Evolutionary conservation across 2,329 filamentous ascomycete species (phyloP).

Genomic region (Phaeosphaeria sp.): DNA sequence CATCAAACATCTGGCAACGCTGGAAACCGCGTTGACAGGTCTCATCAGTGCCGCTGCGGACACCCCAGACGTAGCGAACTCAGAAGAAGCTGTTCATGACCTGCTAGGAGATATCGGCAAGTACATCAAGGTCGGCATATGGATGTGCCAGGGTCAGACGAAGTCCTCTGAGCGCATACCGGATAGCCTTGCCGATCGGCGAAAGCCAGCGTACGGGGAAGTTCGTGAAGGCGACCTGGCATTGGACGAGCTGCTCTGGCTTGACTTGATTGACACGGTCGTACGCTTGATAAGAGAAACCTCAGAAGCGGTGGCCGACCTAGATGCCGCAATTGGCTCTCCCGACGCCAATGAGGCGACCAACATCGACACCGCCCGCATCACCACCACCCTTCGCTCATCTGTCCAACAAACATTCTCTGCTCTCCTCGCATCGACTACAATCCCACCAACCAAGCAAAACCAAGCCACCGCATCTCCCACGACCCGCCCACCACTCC

Average conservation of each 20-base stretch:
- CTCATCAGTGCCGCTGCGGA: constrained; percentile 69
- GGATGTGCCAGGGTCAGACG: constrained; percentile 89
- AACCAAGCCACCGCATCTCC: constrained; percentile 27
- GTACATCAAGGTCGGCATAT: constrained; percentile 91
- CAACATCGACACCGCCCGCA: constrained; percentile 63
- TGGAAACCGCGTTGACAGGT: constrained; percentile 79
- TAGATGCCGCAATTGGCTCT: constrained; percentile 37
- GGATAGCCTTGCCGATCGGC: constrained; percentile 48
- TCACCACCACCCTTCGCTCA: constrained; percentile 73
- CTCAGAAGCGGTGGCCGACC: constrained; percentile 55
- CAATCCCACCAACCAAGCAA: constrained; percentile 31
- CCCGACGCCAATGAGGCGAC: constrained; percentile 55
- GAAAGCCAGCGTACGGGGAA: constrained; percentile 43
- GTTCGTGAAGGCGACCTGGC: constrained; percentile 65
- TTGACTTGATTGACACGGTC: constrained; percentile 68
- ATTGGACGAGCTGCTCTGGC: constrained; percentile 69
- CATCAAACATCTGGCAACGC: constrained; percentile 77
- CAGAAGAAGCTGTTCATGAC: constrained; percentile 73
- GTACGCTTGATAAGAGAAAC: constrained; percentile 61
- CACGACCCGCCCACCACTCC: constrained; percentile 30
- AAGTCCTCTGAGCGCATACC: constrained; percentile 58
- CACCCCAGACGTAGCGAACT: constrained; percentile 62
- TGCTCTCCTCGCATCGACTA: constrained; percentile 77
- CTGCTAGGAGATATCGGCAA: constrained; percentile 82
- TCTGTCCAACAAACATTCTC: constrained; percentile 92